These are phyloP conservation scores for Sporisorium graminicola DNA, from an alignment of 1,284 basidiomycete genomes.

Conservation along the genomic window DNA sequence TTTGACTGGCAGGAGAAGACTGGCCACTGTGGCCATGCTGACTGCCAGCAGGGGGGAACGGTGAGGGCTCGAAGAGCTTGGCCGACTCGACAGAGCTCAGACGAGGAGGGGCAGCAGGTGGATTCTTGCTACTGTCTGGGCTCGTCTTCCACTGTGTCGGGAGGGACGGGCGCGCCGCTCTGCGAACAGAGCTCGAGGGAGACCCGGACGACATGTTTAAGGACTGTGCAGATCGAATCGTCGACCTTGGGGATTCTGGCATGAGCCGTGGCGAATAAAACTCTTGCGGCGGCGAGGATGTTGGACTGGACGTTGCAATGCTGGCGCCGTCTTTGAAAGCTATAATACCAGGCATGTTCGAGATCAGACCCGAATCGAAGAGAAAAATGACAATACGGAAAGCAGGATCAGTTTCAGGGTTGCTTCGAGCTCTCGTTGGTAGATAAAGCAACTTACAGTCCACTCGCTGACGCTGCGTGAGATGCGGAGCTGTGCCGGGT, in stretches of 20 bases:
- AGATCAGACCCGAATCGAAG: neutral
- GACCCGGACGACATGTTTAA: slow-evolving; percentile 1
- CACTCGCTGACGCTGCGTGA: neutral
- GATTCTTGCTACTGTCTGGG: neutral
- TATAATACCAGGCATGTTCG: neutral
- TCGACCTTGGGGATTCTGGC: slow-evolving; percentile 16
- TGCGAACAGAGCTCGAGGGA: slow-evolving; percentile 2
- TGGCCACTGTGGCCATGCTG: slow-evolving; percentile 11
- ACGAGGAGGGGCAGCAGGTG: slow-evolving; percentile 16
- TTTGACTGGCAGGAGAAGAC: slow-evolving; percentile 23
- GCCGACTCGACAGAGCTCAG: slow-evolving; percentile 15
- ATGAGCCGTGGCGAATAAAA: slow-evolving; percentile 35
- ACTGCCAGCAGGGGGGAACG: slow-evolving; percentile 6
- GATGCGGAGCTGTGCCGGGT: neutral
- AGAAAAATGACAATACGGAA: neutral
- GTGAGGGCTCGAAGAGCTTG: slow-evolving; percentile 12
- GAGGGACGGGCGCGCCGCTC: slow-evolving; percentile 24
- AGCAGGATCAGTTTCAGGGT: neutral
- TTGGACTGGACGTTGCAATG: neutral
- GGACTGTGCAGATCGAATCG: slow-evolving; percentile 1
- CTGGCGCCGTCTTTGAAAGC: neutral
- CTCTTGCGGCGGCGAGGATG: slow-evolving; percentile 17
- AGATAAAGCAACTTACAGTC: slow-evolving; percentile 14
- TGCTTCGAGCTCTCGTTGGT: no score
- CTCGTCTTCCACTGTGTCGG: slow-evolving; percentile 28